These are phyloP conservation scores for Lanmaoa pseudosensibilis DNA, from an alignment of 768 basidiomycete genomes.

Conservation along the genomic window DNA sequence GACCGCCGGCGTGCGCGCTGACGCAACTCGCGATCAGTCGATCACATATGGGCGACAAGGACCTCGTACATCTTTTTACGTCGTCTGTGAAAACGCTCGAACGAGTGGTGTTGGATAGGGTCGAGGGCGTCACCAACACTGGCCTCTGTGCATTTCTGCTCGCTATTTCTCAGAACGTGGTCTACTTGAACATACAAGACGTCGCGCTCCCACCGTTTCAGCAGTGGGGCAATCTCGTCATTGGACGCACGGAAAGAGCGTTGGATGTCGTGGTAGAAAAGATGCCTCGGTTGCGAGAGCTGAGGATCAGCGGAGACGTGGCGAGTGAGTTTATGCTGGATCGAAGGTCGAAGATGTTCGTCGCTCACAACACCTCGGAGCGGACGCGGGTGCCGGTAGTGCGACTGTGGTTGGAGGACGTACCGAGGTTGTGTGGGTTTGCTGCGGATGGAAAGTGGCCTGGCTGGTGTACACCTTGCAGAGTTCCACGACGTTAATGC, in stretches of 20 bases:
- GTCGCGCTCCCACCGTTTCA: constrained; percentile 19
- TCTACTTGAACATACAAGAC: constrained; percentile 16
- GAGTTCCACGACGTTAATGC: not conserved
- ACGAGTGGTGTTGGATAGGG: constrained; percentile 14
- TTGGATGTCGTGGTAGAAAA: constrained; percentile 19
- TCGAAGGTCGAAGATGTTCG: constrained; percentile 20
- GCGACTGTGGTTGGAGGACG: constrained; percentile 20
- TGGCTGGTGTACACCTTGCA: constrained; percentile 21
- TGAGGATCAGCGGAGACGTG: constrained; percentile 23
- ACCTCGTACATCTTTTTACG: constrained; percentile 16
- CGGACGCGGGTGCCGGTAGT: constrained; percentile 13
- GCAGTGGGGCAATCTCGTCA: constrained; percentile 18
- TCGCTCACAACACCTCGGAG: not conserved
- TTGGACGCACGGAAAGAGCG: constrained; percentile 21
- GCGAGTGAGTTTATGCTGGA: constrained; percentile 28
- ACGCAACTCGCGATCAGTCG: constrained; percentile 19
- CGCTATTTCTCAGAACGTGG: constrained; percentile 12
- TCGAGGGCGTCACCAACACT: constrained; percentile 21
- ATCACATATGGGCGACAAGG: constrained; percentile 18
- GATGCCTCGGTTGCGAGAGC: constrained; percentile 17
- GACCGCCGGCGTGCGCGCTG: constrained; percentile 17
- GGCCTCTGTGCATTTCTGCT: constrained; percentile 18
- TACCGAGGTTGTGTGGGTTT: constrained; percentile 23
- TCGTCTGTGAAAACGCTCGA: constrained; percentile 18
- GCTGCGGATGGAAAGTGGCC: constrained; percentile 22